Evolutionary conservation across 441 rosid genomes (phyloP), one percentile per base, ranked within the genome.

Genomic region (Viola pubescens): DNA sequence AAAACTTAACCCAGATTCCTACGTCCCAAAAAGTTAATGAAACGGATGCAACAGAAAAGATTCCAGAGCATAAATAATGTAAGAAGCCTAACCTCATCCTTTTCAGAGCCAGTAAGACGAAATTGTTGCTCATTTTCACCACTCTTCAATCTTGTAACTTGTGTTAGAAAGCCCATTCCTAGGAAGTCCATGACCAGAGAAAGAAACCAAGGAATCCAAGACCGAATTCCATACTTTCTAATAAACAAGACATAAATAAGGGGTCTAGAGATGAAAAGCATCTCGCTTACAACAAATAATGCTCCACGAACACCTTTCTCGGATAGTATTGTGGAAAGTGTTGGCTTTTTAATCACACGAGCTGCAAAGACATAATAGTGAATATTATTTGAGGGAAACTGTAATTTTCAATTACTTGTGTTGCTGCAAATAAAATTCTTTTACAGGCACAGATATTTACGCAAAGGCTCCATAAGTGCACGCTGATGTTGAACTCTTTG

Each of bases 201-300:
- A 64, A 90, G 64, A 74, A 76, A 78, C 97, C 97, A 88, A 37
- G 97, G 97, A 61, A 74, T 77, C 97, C 99, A 94, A 13, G 99
- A 94, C 39, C 83, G 76, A 66, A 75, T 61, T 65, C 95, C 96
- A 47, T 74, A 83, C 75, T 73, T 88, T 77, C 90, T 75, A 64
- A 94, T 84, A 68, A 88, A 78, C 34, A 88, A 59, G 66, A 94
- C 96, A 67, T 90, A 90, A 38, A 90, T 79, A 56, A 94, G 89
- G 10, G 97, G 97, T 61, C 99, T 85, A 4, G 83, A 78, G 43
- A 94, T 76, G 64, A 73, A 88, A 1, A 94, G 84, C 57, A 80
- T 77, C 74, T 90, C 97, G 52, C 88, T 95, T 14, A 80, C 65
- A 54, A 82, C 68, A 79, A 73, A 82, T 47, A 90, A 60, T 8